Evolutionary conservation across 805 yeast genomes (phyloP), one percentile per base, ranked within the genome.

Genomic region (Starmera amethionina): DNA sequence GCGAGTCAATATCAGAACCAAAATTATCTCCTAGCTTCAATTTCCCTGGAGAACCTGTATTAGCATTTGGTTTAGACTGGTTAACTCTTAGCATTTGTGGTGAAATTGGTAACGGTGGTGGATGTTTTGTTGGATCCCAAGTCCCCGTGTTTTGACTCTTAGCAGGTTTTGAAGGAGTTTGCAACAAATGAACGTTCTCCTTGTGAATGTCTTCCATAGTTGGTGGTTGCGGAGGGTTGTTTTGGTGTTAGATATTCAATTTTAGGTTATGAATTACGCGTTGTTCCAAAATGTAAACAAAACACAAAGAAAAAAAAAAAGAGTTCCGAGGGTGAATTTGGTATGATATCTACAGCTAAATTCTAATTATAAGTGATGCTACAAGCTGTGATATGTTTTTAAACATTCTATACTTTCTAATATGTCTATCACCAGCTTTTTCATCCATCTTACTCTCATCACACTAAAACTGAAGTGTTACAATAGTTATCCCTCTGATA

Each of bases 61-160:
- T 41, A 1, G 39, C 16, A 14, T 31, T 28, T 5, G 45, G 40
- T 22, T 46, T 46, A 11, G 37, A 53, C 8, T 50, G 50, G 6
- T 50, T 42, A 25, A 48, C 48, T 12, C 46, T 44, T 7, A 64
- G 55, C 49, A 63, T 58, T 31, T 63, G 68, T 5, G 72, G 68
- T 2, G 64, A 62, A 4, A 62, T 42, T 8, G 70, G 68, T 41
- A 65, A 43, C 4, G 70, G 67, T 3, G 65, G 65, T n/a, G 69
- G 69, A 30, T 62, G 61, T 42, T 68, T 48, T 38, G 46, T 43
- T 4, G 69, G 70, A 40, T 65, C 67, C 14, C 60, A 32, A n/a
- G 14, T n/a, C 7, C 3, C 15, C 18, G 35, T 25, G 15, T 14
- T 33, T 4, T 14, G 15, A 30, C 8, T n/a, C 4, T n/a, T 22